Percentiles rank a stretch among this genome's conserved stretches.
These are phyloP conservation scores for Hanseniaspora vineae DNA, from an alignment of 805 yeast genomes.

Conservation along the genomic window DNA sequence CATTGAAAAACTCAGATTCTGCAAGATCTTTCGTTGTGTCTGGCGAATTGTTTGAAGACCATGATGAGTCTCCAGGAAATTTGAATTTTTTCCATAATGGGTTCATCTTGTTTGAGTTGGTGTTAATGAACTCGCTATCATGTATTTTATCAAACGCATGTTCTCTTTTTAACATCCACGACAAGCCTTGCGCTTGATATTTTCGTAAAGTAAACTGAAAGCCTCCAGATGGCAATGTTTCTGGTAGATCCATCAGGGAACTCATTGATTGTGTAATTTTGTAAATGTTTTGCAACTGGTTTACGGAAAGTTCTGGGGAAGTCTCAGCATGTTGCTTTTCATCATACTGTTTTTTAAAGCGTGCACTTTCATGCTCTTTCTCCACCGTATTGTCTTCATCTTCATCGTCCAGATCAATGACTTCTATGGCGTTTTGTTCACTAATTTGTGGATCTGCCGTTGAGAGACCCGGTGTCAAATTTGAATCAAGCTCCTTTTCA, in stretches of 20 bases:
- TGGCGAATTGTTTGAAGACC: constrained; percentile 18
- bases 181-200: constrained; percentile 74
- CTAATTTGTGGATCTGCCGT: constrained; percentile 7
- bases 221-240: constrained; percentile 38
- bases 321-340: constrained; percentile 13
- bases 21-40: neutral
- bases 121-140: constrained; percentile 19
- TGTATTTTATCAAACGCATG: constrained; percentile 33
- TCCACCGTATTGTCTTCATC: constrained; percentile 5
- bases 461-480: too few relatives aligned
- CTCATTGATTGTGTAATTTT: constrained; percentile 54
- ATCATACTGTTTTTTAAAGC: constrained; percentile 4
- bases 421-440: constrained; percentile 14
- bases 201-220: constrained; percentile 51
- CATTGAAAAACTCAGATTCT: constrained; percentile 3
- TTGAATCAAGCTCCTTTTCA: constrained; percentile 5
- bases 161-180: constrained; percentile 85
- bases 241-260: constrained; percentile 44
- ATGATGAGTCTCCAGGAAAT: constrained; percentile 53
- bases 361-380: constrained; percentile 9
- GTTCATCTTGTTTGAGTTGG: constrained; percentile 47
- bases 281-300: constrained; percentile 68
- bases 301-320: constrained; percentile 39
- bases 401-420: constrained; percentile 26
- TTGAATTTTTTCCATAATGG: constrained; percentile 74